Evolutionary conservation across 768 basidiomycete genomes (phyloP).

Genomic region (Hebeloma cylindrosporum): DNA sequence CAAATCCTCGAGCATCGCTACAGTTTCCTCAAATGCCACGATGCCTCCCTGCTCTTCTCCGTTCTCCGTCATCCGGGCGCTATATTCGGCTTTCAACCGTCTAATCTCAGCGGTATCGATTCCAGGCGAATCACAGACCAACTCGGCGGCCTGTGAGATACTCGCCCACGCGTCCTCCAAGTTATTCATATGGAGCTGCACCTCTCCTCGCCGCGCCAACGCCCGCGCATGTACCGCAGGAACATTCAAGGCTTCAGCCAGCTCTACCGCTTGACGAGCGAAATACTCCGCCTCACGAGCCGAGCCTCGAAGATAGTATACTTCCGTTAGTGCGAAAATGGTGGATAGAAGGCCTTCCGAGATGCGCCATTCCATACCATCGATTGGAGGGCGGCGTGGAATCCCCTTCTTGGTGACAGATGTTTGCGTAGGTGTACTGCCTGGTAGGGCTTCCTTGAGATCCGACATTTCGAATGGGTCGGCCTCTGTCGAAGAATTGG

Average conservation of each 20-base stretch:
- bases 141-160: conserved; percentile 49
- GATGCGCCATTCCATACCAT: conserved; percentile 73
- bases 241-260: conserved; percentile 69
- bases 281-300: conserved; percentile 86
- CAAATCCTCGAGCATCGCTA: conserved; percentile 60
- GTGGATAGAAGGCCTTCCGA: conserved; percentile 69
- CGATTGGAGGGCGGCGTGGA: conserved; percentile 38
- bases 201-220: conserved; percentile 63
- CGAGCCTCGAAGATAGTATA: conserved; percentile 75
- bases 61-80: conserved; percentile 39
- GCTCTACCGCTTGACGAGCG: conserved; percentile 68
- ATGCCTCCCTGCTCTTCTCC: conserved; percentile 52
- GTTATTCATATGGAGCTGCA: conserved; percentile 63
- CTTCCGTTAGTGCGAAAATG: conserved; percentile 61
- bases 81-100: conserved; percentile 56
- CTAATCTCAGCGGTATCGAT: conserved; percentile 59
- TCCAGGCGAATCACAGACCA: conserved; percentile 48
- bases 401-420: conserved; percentile 25
- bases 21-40: conserved; percentile 57
- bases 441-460: conserved; percentile 42
- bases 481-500: conserved; percentile 33
- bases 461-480: conserved; percentile 62
- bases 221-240: conserved; percentile 67
- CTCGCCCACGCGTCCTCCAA: conserved; percentile 55
- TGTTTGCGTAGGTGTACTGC: conserved; percentile 16